Percentiles rank a stretch among this genome's conserved stretches.
Evolutionary conservation across 73 alveolate genomes (phyloP).

Genomic region (Uronychia binucleata): DNA sequence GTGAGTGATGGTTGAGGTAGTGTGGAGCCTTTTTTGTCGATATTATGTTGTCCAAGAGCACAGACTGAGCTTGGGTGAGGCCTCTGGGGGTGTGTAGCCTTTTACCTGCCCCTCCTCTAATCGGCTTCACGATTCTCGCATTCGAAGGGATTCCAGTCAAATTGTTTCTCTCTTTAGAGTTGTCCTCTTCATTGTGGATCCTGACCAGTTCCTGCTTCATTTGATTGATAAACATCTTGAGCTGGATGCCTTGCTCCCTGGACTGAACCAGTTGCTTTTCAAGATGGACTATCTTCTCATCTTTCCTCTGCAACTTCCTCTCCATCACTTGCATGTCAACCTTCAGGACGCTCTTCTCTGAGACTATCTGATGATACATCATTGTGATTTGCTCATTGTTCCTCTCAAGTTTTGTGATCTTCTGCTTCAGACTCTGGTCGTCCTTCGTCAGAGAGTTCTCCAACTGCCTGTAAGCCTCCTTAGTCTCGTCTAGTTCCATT

Average conservation of each 20-base stretch:
- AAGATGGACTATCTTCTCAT: constrained; percentile 58
- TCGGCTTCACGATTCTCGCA: constrained; percentile 41
- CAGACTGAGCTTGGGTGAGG: background rate
- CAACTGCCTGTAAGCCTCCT: constrained; percentile 57
- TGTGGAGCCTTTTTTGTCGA: background rate
- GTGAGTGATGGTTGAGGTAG: background rate
- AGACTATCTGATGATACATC: constrained; percentile 85
- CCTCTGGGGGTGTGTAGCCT: constrained; percentile 40
- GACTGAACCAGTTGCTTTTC: constrained; percentile 40
- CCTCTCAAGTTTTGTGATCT: constrained; percentile 75
- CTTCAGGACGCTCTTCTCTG: constrained; percentile 81
- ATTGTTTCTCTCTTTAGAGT: constrained; percentile 1
- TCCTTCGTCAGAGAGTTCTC: constrained; percentile 63
- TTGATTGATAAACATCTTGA: constrained; percentile 16
- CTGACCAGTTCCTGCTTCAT: constrained; percentile 21
- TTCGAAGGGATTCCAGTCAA: constrained; percentile 41
- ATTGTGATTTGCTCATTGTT: constrained; percentile 78
- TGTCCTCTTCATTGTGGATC: constrained; percentile 14
- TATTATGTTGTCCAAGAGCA: background rate
- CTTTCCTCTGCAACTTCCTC: constrained; percentile 79
- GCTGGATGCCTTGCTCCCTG: constrained; percentile 17
- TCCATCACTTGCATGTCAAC: constrained; percentile 83
- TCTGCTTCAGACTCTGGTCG: constrained; percentile 77
- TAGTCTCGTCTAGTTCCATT: constrained; percentile 61
- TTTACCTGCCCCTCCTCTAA: constrained; percentile 65